Percentiles rank a stretch among this genome's conserved stretches.
These are phyloP conservation scores for Pholiota conissans DNA, from an alignment of 768 basidiomycete species.

Conservation along the genomic window DNA sequence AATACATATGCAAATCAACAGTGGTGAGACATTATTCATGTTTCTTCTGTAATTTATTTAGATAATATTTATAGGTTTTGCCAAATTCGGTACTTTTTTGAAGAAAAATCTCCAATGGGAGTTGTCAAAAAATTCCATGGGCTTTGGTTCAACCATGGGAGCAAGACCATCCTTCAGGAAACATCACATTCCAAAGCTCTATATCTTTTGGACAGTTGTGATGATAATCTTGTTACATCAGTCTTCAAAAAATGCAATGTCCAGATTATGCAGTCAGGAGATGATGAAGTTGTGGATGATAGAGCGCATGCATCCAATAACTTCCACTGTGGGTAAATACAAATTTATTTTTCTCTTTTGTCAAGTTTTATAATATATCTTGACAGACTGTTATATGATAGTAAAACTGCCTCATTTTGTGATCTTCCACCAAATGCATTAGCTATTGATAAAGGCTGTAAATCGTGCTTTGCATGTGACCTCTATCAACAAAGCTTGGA, in stretches of 20 bases:
- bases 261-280: conserved; percentile 36
- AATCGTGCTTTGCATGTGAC: conserved; percentile 53
- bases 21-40: conserved; percentile 47
- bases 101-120: conserved; percentile 36
- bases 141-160: conserved; percentile 70
- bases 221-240: conserved; percentile 50
- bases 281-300: conserved; percentile 50
- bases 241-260: conserved; percentile 63
- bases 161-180: conserved; percentile 66
- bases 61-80: conserved; percentile 56
- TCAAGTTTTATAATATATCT: background rate
- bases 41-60: background rate
- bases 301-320: conserved; percentile 36
- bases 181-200: conserved; percentile 62
- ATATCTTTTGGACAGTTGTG: conserved; percentile 57
- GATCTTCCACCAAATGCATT: conserved; percentile 38
- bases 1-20: conserved; percentile 58
- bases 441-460: conserved; percentile 3
- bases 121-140: conserved; percentile 60
- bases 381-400: conserved; percentile 52
- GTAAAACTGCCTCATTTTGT: conserved; percentile 43
- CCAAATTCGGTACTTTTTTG: conserved; percentile 64
- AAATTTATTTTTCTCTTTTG: background rate
- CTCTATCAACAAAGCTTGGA: conserved; percentile 27
- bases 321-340: conserved; percentile 58